phyloP scores from a whole-genome alignment of 805 yeast genomes.

The Tetrapisispora arboricola region DNA sequence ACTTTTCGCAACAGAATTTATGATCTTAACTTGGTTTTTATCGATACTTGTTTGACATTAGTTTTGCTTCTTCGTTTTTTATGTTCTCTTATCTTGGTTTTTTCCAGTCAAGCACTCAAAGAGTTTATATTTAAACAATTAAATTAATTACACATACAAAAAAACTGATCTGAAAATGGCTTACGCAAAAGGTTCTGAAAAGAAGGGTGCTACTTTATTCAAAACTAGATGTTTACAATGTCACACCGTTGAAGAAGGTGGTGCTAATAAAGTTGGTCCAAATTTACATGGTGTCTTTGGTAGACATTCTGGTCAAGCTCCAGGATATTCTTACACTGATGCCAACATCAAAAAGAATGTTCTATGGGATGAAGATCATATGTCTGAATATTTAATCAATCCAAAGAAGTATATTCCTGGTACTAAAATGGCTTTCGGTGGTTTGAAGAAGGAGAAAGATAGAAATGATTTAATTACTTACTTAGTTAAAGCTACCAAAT shows the following conservation, averaged over 20 bases:
- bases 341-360: conserved; percentile 97
- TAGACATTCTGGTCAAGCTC: conserved; percentile 85
- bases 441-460: conserved; percentile 98
- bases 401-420: conserved; percentile 99
- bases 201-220: conserved; percentile 97
- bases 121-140: too few species aligned
- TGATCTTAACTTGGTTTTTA: too few species aligned
- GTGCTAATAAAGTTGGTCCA: conserved; percentile 98
- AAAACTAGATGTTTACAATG: conserved; percentile 99
- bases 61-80: too few species aligned
- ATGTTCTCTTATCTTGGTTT: too few species aligned
- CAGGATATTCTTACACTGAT: conserved; percentile 92
- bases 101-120: too few species aligned
- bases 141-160: too few species aligned
- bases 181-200: conserved; percentile 45
- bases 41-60: too few species aligned
- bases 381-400: conserved; percentile 94
- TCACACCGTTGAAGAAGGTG: conserved; percentile 93
- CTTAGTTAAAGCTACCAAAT: conserved; percentile 49
- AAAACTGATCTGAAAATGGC: too few species aligned
- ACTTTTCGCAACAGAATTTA: too few species aligned
- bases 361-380: conserved; percentile 73
- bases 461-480: conserved; percentile 93
- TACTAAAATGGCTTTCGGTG: conserved; percentile 99
- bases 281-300: conserved; percentile 92